A percentile compares a stretch with the other conserved stretches of the same genome.
Conservation (phyloP, 345 rosid species). For the Cardamine occulta region DNA sequence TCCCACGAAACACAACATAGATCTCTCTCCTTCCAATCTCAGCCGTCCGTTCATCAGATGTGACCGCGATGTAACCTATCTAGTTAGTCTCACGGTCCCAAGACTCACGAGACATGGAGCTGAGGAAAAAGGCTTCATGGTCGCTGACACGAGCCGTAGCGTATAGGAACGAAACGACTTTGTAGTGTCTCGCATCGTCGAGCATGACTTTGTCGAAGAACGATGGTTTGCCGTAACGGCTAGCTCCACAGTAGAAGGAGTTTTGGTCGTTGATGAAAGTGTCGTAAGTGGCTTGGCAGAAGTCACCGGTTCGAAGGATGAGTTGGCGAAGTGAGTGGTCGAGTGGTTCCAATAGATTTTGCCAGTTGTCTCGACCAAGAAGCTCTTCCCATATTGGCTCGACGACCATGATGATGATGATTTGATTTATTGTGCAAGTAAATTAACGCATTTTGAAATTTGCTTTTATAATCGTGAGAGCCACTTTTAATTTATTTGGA, state of each 20-base stretch:
- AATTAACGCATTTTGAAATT: not conserved
- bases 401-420: constrained; percentile 33
- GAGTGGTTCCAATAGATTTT: constrained; percentile 68
- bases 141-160: constrained; percentile 71
- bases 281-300: constrained; percentile 90
- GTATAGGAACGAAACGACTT: constrained; percentile 65
- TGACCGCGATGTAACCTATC: constrained; percentile 80
- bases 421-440: not conserved
- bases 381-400: constrained; percentile 64
- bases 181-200: constrained; percentile 56
- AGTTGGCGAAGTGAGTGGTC: constrained; percentile 66
- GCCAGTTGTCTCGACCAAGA: constrained; percentile 59
- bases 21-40: constrained; percentile 73
- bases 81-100: constrained; percentile 96
- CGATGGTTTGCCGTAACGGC: constrained; percentile 71
- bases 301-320: constrained; percentile 81
- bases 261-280: constrained; percentile 80
- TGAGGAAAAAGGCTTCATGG: constrained; percentile 66
- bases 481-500: constrained; percentile 17
- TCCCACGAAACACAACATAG: constrained; percentile 76
- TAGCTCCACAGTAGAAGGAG: constrained; percentile 78
- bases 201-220: constrained; percentile 72
- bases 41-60: constrained; percentile 56
- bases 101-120: constrained; percentile 68
- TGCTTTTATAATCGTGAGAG: constrained; percentile 34